Percentiles rank a stretch among this genome's conserved stretches.
phyloP scores from a whole-genome alignment of 441 rosid species.

The Erysimum pusillum region DNA sequence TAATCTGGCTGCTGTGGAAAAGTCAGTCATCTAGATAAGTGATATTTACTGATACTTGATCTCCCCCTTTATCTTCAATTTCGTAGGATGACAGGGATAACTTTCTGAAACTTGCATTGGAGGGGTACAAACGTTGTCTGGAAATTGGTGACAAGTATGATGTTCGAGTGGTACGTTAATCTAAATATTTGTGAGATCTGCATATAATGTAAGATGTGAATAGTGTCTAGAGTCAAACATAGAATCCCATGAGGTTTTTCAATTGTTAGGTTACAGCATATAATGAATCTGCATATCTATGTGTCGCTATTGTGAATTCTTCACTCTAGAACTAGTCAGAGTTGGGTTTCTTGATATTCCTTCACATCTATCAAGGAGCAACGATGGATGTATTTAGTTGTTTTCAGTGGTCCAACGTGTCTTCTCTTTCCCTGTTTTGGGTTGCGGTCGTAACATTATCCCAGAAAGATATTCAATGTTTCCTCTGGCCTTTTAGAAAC shows the following conservation, averaged over 20 bases:
- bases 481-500: constrained; percentile 9
- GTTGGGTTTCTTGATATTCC: constrained; percentile 15
- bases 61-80: constrained; percentile 32
- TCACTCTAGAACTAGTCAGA: constrained; percentile 14
- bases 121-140: constrained; percentile 91
- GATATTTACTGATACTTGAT: constrained; percentile 34
- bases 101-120: constrained; percentile 89
- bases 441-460: constrained; percentile 16
- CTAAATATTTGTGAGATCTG: constrained; percentile 22
- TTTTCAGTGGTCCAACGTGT: not conserved
- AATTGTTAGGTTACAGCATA: constrained; percentile 20
- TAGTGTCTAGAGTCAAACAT: constrained; percentile 21
- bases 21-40: constrained; percentile 19
- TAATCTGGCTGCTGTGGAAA: constrained; percentile 32
- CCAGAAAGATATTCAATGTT: constrained; percentile 7
- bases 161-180: constrained; percentile 86
- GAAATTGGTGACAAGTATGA: constrained; percentile 95
- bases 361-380: constrained; percentile 7
- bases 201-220: constrained; percentile 14
- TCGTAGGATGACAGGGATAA: constrained; percentile 91
- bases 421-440: constrained; percentile 28
- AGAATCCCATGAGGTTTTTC: not conserved
- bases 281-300: constrained; percentile 26
- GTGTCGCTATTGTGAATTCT: constrained; percentile 4
- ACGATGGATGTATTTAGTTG: not conserved